phyloP scores from a whole-genome alignment of 2,329 filamentous ascomycete genomes.

The Ilyonectria destructans region DNA sequence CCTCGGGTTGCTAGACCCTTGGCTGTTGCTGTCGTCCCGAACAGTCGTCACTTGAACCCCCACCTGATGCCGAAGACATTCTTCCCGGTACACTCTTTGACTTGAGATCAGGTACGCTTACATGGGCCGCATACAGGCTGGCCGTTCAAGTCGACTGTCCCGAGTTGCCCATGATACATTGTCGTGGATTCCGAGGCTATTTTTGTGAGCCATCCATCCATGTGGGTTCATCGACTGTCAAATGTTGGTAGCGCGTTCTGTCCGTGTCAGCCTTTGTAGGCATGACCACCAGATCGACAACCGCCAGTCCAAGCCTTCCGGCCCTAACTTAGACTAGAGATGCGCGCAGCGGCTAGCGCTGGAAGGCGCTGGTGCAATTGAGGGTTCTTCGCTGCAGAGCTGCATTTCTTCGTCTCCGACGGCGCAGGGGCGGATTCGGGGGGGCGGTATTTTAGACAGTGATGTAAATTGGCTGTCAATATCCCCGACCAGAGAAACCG shows the following conservation, averaged over 20 bases:
- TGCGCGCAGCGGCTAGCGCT: constrained; percentile 13
- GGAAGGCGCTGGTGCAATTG: constrained; percentile 2
- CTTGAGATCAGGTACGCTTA: background rate
- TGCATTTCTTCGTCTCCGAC: constrained; percentile 18
- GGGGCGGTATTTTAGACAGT: background rate
- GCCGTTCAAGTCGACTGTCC: background rate
- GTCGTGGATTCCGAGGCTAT: background rate
- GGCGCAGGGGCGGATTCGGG: background rate
- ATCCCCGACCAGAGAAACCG: background rate
- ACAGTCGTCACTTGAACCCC: background rate
- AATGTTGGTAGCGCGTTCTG: constrained; percentile 9
- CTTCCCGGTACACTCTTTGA: background rate
- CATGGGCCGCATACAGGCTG: background rate
- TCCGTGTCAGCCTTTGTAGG: constrained; percentile 31
- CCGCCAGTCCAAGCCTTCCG: constrained; percentile 22
- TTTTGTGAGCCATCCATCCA: too few species aligned
- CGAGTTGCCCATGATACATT: background rate
- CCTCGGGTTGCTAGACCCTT: constrained; percentile 24
- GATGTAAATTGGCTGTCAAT: background rate
- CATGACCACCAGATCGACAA: constrained; percentile 31
- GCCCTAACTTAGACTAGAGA: constrained; percentile 22
- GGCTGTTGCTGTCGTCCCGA: constrained; percentile 17
- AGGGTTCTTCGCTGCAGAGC: constrained; percentile 10
- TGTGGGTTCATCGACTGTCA: background rate
- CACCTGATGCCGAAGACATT: background rate